A percentile compares a stretch with the other conserved stretches of the same genome.
Conservation (phyloP, 2,329 filamentous ascomycete species). For the Colletotrichum echinochloae region DNA sequence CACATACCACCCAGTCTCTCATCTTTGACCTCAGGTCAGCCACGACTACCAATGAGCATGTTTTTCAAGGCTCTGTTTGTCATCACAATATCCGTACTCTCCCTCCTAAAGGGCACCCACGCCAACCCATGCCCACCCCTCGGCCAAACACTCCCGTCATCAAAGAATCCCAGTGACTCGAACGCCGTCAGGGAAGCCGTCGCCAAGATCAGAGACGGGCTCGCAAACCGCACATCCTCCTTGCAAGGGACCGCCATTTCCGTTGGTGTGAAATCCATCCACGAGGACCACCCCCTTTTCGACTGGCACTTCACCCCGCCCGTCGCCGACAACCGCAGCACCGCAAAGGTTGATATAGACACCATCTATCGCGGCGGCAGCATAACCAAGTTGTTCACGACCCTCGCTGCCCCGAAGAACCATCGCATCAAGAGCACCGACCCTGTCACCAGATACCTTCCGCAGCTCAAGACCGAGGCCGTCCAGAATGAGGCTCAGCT, state of each 20-base stretch:
- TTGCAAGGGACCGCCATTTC: conserved; percentile 53
- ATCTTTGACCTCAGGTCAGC: background rate
- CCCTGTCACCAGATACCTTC: conserved; percentile 47
- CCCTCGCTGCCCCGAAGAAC: conserved; percentile 49
- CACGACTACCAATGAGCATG: background rate
- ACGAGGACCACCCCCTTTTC: conserved; percentile 53
- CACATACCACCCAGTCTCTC: background rate
- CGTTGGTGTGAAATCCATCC: conserved; percentile 56
- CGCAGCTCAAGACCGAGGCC: conserved; percentile 18
- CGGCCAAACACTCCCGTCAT: conserved; percentile 17
- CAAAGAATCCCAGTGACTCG: conserved; percentile 21
- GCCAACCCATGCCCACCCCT: conserved; percentile 25
- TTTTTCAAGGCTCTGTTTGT: background rate
- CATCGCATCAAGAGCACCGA: conserved; percentile 46
- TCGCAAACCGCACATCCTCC: conserved; percentile 29
- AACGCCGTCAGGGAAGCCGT: conserved; percentile 15
- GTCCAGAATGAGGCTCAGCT: conserved; percentile 3
- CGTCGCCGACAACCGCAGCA: conserved; percentile 34
- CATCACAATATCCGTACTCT: background rate
- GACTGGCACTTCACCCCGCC: conserved; percentile 56
- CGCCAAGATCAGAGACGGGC: conserved; percentile 2
- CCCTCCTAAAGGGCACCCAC: conserved; percentile 4
- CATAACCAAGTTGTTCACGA: conserved; percentile 56
- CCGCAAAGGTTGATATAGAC: conserved; percentile 50
- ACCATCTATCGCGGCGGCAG: conserved; percentile 58